phyloP scores from a whole-genome alignment of 805 yeast genomes.

The Pichia occidentalis region DNA sequence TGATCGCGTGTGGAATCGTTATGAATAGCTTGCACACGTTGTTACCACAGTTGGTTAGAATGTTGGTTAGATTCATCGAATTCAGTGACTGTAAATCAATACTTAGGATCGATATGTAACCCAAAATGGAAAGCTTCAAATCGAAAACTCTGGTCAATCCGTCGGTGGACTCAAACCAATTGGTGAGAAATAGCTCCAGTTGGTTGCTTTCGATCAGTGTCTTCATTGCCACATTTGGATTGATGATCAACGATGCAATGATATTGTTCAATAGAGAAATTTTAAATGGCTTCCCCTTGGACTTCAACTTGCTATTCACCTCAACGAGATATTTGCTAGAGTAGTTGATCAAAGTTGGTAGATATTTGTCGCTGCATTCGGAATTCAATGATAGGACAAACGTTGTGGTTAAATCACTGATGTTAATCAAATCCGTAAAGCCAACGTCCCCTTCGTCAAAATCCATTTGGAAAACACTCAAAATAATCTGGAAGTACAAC shows the following conservation, averaged over 20 bases:
- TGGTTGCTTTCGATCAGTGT: slow-evolving; percentile 40
- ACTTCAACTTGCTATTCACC: slow-evolving; percentile 28
- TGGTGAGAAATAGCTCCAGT: slow-evolving; percentile 46
- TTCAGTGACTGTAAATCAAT: slow-evolving; percentile 20
- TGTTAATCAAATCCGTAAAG: slow-evolving; percentile 48
- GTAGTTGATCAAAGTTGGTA: slow-evolving; percentile 40
- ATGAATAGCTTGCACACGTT: slow-evolving; percentile 47
- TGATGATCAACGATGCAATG: slow-evolving; percentile 56
- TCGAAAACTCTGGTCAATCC: slow-evolving; percentile 68
- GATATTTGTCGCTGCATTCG: slow-evolving; percentile 36
- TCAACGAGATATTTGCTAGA: slow-evolving; percentile 35
- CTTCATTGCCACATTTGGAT: slow-evolving; percentile 47
- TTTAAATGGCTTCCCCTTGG: slow-evolving; percentile 21
- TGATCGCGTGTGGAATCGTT: slow-evolving; percentile 66
- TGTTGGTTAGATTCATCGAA: slow-evolving; percentile 24
- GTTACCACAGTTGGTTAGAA: slow-evolving; percentile 44
- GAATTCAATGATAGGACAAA: slow-evolving; percentile 51
- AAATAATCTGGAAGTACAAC: slow-evolving; percentile 47
- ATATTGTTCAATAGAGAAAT: slow-evolving; percentile 55
- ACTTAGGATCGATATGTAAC: slow-evolving; percentile 46
- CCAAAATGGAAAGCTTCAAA: slow-evolving; percentile 67
- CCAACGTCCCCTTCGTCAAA: slow-evolving; percentile 40
- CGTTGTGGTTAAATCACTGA: slow-evolving; percentile 59
- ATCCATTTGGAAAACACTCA: slow-evolving; percentile 30
- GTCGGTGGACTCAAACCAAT: slow-evolving; percentile 59